A percentile compares a stretch with the other conserved stretches of the same genome.
phyloP scores from a whole-genome alignment of 2,329 filamentous ascomycete genomes.

The Stylonectria norvegica region DNA sequence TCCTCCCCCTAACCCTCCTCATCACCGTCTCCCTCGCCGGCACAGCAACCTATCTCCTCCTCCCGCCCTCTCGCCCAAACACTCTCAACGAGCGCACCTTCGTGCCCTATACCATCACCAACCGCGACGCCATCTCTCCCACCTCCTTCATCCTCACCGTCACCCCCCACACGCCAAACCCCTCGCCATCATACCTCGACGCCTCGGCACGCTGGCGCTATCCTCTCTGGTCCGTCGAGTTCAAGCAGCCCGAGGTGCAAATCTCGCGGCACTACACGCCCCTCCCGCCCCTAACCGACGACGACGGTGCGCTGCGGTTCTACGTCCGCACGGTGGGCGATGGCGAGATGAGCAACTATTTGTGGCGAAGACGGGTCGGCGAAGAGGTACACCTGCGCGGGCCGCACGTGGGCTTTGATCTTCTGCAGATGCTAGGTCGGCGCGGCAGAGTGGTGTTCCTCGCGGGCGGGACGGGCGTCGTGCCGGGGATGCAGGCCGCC shows the following conservation, averaged over 20 bases:
- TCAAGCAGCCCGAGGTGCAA: slow-evolving; percentile 92
- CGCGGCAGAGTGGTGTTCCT: slow-evolving; percentile 66
- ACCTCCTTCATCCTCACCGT: slow-evolving; percentile 69
- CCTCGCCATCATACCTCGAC: slow-evolving; percentile 28
- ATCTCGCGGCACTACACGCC: slow-evolving; percentile 92
- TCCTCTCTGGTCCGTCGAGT: slow-evolving; percentile 82
- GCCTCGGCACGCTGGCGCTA: slow-evolving; percentile 33
- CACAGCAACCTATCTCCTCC: slow-evolving; percentile 17
- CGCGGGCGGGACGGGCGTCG: slow-evolving; percentile 89
- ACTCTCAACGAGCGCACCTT: slow-evolving; percentile 59
- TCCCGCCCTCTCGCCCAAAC: slow-evolving; percentile 20
- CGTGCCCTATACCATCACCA: slow-evolving; percentile 61
- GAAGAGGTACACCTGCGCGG: slow-evolving; percentile 72
- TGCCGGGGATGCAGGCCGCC: slow-evolving; percentile 80
- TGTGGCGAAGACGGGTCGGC: slow-evolving; percentile 62
- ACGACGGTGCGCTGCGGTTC: slow-evolving; percentile 58
- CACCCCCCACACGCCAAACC: slow-evolving; percentile 36
- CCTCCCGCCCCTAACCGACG: slow-evolving; percentile 53
- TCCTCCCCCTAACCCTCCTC: slow-evolving; percentile 19
- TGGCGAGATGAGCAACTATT: slow-evolving; percentile 83
- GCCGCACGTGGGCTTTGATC: slow-evolving; percentile 66
- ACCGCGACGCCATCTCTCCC: slow-evolving; percentile 60
- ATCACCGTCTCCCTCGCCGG: slow-evolving; percentile 27
- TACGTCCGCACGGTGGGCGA: slow-evolving; percentile 73
- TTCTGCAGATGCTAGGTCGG: slow-evolving; percentile 33